Conservation (phyloP, 23 red algal genomes). For the Chondrus crispus region DNA sequence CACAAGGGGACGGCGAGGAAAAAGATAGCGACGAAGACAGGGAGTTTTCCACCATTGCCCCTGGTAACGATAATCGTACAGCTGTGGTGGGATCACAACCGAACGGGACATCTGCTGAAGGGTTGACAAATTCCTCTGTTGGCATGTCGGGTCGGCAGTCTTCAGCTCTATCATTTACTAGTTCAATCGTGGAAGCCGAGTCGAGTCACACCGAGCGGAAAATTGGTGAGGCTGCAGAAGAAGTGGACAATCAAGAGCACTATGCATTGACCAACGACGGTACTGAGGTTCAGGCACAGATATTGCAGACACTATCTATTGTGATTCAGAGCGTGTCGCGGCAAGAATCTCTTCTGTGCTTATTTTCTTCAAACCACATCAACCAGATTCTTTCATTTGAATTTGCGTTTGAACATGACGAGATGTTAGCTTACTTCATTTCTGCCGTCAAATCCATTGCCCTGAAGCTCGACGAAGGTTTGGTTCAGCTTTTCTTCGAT, state of each 20-base stretch:
- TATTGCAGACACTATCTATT: slow-evolving; percentile 64
- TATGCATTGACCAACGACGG: too few relatives aligned
- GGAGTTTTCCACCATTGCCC: not conserved
- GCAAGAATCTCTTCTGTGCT: slow-evolving; percentile 47
- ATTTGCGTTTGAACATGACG: slow-evolving; percentile 42
- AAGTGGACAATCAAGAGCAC: too few relatives aligned
- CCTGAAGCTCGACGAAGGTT: slow-evolving; percentile 21
- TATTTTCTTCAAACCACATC: slow-evolving; percentile 64
- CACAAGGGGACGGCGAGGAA: too few relatives aligned
- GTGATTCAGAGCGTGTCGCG: slow-evolving; percentile 64
- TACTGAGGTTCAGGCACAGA: slow-evolving; percentile 53
- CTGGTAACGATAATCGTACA: not conserved
- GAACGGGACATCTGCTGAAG: too few relatives aligned
- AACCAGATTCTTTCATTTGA: slow-evolving; percentile 62
- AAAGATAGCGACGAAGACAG: too few relatives aligned
- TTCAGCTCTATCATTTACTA: too few relatives aligned
- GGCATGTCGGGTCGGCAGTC: too few relatives aligned
- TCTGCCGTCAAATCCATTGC: slow-evolving; percentile 59
- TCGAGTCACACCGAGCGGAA: too few relatives aligned
- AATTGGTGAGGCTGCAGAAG: too few relatives aligned
- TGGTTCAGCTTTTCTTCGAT: slow-evolving; percentile 79
- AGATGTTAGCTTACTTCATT: slow-evolving; percentile 55
- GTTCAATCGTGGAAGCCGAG: too few relatives aligned
- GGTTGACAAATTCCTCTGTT: too few relatives aligned
- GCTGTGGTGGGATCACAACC: not conserved